Percentiles rank a stretch among this genome's conserved stretches.
Conservation (phyloP, 768 basidiomycete species). For the Boletus patriciae region DNA sequence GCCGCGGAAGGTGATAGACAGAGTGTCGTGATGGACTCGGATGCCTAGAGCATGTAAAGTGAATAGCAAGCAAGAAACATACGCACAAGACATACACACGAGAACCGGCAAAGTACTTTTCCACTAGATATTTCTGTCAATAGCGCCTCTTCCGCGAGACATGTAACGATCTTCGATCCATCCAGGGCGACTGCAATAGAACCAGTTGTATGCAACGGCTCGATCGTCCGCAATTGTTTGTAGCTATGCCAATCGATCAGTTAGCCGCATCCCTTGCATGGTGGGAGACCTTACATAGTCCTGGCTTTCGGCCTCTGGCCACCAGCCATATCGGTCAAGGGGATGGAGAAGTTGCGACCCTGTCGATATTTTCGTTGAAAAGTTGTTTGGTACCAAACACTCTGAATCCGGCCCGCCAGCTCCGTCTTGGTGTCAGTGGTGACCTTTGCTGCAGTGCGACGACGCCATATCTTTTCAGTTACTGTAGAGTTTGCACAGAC, state of each 20-base stretch:
- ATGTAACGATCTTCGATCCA: slow-evolving; percentile 78
- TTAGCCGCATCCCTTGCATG: slow-evolving; percentile 9
- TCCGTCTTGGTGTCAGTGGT: no score
- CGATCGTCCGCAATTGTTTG: slow-evolving; percentile 69
- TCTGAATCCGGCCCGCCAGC: neutral
- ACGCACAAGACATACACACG: slow-evolving; percentile 59
- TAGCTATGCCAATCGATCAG: slow-evolving; percentile 49
- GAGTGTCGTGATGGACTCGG: slow-evolving; percentile 79
- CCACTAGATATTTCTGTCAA: slow-evolving; percentile 80
- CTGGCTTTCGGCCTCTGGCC: slow-evolving; percentile 47
- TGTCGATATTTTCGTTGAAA: slow-evolving; percentile 2
- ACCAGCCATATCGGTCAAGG: slow-evolving; percentile 16
- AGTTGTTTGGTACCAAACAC: slow-evolving; percentile 14
- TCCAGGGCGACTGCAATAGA: slow-evolving; percentile 79
- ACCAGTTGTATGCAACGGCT: slow-evolving; percentile 86
- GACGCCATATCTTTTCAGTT: no score
- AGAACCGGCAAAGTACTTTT: slow-evolving; percentile 73
- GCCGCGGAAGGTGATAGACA: slow-evolving; percentile 75
- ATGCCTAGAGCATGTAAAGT: slow-evolving; percentile 58
- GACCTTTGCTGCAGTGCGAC: no score
- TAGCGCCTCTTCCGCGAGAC: slow-evolving; percentile 82
- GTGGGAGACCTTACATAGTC: slow-evolving; percentile 29
- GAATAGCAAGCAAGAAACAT: neutral
- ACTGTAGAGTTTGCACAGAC: no score
- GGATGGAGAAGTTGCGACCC: no score